A percentile compares a stretch with the other conserved stretches of the same genome.
phyloP scores from a whole-genome alignment of 192 early-diverging fungal genomes.

The Gonapodya sp. region DNA sequence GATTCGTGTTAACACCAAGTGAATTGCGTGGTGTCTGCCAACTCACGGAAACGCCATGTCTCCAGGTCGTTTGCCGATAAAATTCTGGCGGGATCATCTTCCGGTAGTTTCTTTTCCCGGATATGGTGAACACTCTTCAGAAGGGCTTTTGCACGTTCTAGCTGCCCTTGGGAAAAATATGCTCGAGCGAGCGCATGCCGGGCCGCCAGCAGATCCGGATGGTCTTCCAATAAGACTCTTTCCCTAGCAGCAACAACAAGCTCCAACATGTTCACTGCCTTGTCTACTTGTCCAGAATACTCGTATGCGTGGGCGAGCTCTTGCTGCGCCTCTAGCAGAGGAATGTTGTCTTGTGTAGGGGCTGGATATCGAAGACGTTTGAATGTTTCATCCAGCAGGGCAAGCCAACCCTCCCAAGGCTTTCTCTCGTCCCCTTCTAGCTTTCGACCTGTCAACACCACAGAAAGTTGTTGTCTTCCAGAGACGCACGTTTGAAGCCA shows the following conservation, averaged over 20 bases:
- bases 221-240: neutral
- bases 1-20: too few relatives aligned
- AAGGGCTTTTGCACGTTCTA: neutral
- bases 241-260: neutral
- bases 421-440: too few relatives aligned
- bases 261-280: neutral
- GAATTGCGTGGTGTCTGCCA: too few relatives aligned
- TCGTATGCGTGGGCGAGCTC: neutral
- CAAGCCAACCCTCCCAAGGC: neutral
- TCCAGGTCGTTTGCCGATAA: too few relatives aligned
- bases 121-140: neutral
- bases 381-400: neutral
- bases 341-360: neutral
- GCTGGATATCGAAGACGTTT: neutral
- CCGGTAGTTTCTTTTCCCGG: neutral
- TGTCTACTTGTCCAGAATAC: neutral
- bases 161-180: neutral
- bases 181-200: neutral
- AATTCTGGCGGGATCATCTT: neutral
- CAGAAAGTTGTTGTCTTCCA: neutral
- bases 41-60: too few relatives aligned
- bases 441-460: too few relatives aligned
- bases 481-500: neutral
- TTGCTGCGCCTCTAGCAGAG: neutral
- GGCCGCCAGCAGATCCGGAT: neutral